Percentiles rank a stretch among this genome's conserved stretches.
Conservation (phyloP, 257 asterid species). For the Rubia yunnanensis region DNA sequence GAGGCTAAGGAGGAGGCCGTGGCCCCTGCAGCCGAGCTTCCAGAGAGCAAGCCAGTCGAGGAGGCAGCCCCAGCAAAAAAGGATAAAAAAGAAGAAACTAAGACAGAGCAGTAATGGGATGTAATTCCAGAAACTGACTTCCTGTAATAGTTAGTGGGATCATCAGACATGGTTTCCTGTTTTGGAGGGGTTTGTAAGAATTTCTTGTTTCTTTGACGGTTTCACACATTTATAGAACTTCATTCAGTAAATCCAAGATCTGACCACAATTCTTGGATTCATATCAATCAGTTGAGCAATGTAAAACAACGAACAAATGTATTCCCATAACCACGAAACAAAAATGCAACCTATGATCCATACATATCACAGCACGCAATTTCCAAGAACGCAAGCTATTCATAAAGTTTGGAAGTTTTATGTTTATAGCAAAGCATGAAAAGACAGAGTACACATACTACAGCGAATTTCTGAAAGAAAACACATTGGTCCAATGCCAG, state of each 20-base stretch:
- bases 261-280: not conserved
- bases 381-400: too few relatives aligned
- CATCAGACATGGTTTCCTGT: constrained; percentile 1
- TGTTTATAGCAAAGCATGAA: not conserved
- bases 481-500: too few relatives aligned
- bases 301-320: not conserved
- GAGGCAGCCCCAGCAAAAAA: too few relatives aligned
- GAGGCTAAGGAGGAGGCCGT: constrained; percentile 8
- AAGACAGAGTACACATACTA: too few relatives aligned
- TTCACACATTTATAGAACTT: constrained; percentile 3
- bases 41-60: constrained; percentile 10
- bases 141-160: not conserved
- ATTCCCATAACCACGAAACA: not conserved
- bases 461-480: not conserved
- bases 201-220: constrained; percentile 13
- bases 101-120: not conserved
- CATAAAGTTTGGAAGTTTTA: not conserved
- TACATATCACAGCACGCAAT: not conserved
- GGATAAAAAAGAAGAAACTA: constrained; percentile 18
- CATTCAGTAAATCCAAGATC: not conserved
- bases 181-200: constrained; percentile 4
- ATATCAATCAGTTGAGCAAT: not conserved
- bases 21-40: constrained; percentile 5
- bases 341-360: not conserved
- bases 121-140: not conserved